Evolutionary conservation across 2,329 filamentous ascomycete genomes (phyloP).

Genomic region (Oidium heveae): DNA sequence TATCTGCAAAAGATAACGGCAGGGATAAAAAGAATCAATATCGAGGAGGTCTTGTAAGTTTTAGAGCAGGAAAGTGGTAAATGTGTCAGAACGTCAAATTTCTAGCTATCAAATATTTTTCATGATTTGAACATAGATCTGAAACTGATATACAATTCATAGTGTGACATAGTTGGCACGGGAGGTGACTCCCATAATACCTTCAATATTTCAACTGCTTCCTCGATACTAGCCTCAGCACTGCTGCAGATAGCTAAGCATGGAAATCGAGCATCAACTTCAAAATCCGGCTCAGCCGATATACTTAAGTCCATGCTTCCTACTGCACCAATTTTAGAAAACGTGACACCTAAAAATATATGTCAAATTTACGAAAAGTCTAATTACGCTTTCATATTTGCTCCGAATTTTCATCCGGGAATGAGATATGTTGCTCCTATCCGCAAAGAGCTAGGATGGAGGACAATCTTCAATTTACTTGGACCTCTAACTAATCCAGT

Average conservation of each 20-base stretch:
- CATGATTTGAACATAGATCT: not conserved
- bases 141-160: not conserved
- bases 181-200: slow-evolving; percentile 92
- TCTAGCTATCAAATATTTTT: not conserved
- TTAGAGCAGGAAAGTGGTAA: not conserved
- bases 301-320: slow-evolving; percentile 55
- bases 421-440: slow-evolving; percentile 77
- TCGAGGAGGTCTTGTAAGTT: slow-evolving; percentile 53
- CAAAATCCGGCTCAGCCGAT: slow-evolving; percentile 85
- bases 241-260: slow-evolving; percentile 78
- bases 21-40: slow-evolving; percentile 58
- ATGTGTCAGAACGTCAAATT: not conserved
- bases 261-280: slow-evolving; percentile 85
- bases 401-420: slow-evolving; percentile 84
- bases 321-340: slow-evolving; percentile 44
- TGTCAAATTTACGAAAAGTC: slow-evolving; percentile 46
- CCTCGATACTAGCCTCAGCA: slow-evolving; percentile 74
- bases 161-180: slow-evolving; percentile 88
- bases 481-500: slow-evolving; percentile 82
- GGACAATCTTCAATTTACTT: slow-evolving; percentile 93
- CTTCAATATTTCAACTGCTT: slow-evolving; percentile 92
- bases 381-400: slow-evolving; percentile 91
- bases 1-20: slow-evolving; percentile 32
- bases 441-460: slow-evolving; percentile 68
- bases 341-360: slow-evolving; percentile 48